Percentiles rank a stretch among this genome's conserved stretches.
phyloP scores from a whole-genome alignment of 441 rosid genomes.

The Pelargonium australe region DNA sequence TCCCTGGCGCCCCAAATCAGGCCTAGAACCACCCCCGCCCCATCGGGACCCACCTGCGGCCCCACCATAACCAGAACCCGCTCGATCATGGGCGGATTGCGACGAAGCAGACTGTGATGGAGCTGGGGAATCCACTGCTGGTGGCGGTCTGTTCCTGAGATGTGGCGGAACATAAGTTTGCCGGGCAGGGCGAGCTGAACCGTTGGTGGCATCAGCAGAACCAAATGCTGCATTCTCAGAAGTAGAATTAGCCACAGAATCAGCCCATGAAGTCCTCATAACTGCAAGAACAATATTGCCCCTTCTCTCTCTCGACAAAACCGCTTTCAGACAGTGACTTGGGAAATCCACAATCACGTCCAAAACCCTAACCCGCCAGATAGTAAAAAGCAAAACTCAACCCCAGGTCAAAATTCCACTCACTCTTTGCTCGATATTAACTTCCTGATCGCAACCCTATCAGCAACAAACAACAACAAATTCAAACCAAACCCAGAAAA shows the following conservation, averaged over 20 bases:
- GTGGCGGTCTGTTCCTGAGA: conserved; percentile 37
- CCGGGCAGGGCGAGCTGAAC: conserved; percentile 26
- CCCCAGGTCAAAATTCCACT: conserved; percentile 20
- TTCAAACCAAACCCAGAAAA: background rate
- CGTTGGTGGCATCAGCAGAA: conserved; percentile 16
- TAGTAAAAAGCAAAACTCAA: background rate
- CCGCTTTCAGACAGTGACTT: background rate
- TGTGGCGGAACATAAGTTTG: conserved; percentile 49
- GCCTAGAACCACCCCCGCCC: conserved; percentile 28
- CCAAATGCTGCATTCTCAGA: conserved; percentile 31
- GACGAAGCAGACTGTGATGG: conserved; percentile 4
- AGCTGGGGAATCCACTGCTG: conserved; percentile 20
- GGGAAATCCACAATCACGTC: background rate
- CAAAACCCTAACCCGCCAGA: background rate
- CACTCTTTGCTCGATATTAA: conserved; percentile 2
- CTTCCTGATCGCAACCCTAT: background rate
- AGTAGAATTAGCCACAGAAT: conserved; percentile 33
- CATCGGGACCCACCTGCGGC: conserved; percentile 34
- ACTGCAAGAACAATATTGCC: conserved; percentile 19
- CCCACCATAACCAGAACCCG: conserved; percentile 20
- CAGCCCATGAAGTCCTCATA: conserved; percentile 48
- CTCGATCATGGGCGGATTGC: conserved; percentile 22
- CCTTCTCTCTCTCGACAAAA: background rate
- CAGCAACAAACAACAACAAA: no score
- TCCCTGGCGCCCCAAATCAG: conserved; percentile 32